A percentile compares a stretch with the other conserved stretches of the same genome.
Evolutionary conservation across 192 early-diverging fungal species (phyloP).

Genomic region (Coemansia sp.): DNA sequence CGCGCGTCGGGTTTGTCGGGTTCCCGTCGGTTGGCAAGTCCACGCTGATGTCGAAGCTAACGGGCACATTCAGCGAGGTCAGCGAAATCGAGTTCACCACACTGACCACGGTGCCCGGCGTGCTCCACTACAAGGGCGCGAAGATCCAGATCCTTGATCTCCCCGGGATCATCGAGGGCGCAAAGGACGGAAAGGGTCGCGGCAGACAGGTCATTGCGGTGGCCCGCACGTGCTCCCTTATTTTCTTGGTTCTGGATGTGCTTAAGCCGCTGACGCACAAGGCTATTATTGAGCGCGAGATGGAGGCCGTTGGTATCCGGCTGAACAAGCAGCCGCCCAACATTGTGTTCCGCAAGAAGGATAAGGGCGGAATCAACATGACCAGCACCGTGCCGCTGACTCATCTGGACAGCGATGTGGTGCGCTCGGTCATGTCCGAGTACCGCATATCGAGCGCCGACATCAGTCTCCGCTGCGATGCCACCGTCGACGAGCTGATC

Average conservation of each 20-base stretch:
- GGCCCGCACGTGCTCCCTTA: conserved; percentile 94
- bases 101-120: conserved; percentile 97
- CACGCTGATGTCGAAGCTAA: conserved; percentile 96
- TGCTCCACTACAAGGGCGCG: conserved; percentile 93
- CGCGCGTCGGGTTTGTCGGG: conserved; percentile 93
- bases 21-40: conserved; percentile 99
- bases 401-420: conserved; percentile 82
- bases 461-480: conserved; percentile 89
- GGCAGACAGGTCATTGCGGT: conserved; percentile 95
- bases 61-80: conserved; percentile 94
- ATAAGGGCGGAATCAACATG: conserved; percentile 96
- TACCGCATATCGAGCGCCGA: conserved; percentile 98
- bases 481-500: conserved; percentile 93
- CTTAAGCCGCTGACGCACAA: conserved; percentile 96
- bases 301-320: conserved; percentile 97
- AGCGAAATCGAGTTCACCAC: conserved; percentile 99
- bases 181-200: conserved; percentile 99
- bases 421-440: conserved; percentile 92
- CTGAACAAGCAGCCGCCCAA: conserved; percentile 96
- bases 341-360: conserved; percentile 96
- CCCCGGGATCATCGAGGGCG: conserved; percentile 97
- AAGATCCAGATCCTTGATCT: conserved; percentile 99
- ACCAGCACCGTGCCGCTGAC: conserved; percentile 90
- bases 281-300: conserved; percentile 90
- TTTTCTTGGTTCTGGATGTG: conserved; percentile 96